Evolutionary conservation across 1,284 basidiomycete species (phyloP).

Genomic region (Pisolithus thermaeus): DNA sequence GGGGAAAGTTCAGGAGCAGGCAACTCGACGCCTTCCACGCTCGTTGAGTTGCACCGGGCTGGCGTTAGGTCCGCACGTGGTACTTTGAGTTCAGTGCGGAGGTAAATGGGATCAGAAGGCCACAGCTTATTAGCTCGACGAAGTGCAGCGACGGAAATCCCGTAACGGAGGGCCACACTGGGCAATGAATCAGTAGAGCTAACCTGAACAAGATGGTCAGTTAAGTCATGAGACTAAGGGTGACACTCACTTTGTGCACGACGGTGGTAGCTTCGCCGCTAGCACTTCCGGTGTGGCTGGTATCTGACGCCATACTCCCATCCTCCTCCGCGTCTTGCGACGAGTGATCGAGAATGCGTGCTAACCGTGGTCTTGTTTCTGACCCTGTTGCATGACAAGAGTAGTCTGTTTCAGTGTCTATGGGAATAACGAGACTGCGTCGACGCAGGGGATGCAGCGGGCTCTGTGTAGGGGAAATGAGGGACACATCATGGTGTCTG

Average conservation of each 20-base stretch:
- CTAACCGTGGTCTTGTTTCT: constrained; percentile 6
- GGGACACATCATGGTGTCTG: neutral
- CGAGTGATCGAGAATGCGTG: neutral
- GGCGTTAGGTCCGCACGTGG: constrained; percentile 34
- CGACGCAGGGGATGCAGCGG: constrained; percentile 2
- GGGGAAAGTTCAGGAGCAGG: constrained; percentile 1
- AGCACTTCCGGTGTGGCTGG: neutral
- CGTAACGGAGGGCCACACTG: constrained; percentile 83
- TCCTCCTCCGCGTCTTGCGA: neutral
- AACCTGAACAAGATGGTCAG: constrained; percentile 40
- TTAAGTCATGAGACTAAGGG: neutral
- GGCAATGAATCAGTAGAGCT: constrained; percentile 71
- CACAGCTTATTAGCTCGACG: constrained; percentile 86
- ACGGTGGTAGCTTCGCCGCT: constrained; percentile 2
- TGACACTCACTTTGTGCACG: constrained; percentile 18
- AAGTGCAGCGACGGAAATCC: constrained; percentile 76
- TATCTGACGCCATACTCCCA: neutral
- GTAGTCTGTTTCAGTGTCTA: neutral
- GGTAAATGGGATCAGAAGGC: constrained; percentile 84
- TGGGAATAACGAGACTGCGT: neutral
- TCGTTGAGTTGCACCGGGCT: neutral
- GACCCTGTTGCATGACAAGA: neutral
- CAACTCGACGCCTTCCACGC: neutral
- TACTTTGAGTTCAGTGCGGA: constrained; percentile 77
- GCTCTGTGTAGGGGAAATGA: constrained; percentile 6